Evolutionary conservation across 2,329 filamentous ascomycete species (phyloP).

Genomic region (Fusarium nodosum): DNA sequence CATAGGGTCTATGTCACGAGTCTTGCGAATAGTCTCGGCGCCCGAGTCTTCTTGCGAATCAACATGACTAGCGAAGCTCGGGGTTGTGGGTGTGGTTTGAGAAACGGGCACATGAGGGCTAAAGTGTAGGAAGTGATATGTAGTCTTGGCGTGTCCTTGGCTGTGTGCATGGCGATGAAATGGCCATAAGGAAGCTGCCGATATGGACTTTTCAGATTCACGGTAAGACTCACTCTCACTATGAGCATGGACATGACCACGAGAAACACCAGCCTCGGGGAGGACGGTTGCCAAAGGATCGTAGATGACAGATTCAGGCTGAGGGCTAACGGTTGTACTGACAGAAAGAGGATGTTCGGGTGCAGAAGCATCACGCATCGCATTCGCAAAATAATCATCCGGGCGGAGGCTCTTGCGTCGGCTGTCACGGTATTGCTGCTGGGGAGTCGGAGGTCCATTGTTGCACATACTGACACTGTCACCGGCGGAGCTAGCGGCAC

Average conservation of each 20-base stretch:
- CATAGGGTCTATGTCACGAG: slow-evolving; percentile 57
- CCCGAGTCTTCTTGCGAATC: slow-evolving; percentile 60
- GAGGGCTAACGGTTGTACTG: slow-evolving; percentile 45
- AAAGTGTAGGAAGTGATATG: slow-evolving; percentile 58
- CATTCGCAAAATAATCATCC: slow-evolving; percentile 67
- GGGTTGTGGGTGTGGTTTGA: slow-evolving; percentile 54
- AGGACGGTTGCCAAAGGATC: slow-evolving; percentile 59
- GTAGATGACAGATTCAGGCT: slow-evolving; percentile 52
- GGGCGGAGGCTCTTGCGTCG: slow-evolving; percentile 67
- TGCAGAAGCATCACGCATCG: slow-evolving; percentile 53
- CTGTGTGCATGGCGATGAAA: slow-evolving; percentile 58
- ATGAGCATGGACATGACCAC: slow-evolving; percentile 46
- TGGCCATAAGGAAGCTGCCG: slow-evolving; percentile 49
- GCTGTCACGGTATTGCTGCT: slow-evolving; percentile 62
- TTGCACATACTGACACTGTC: slow-evolving; percentile 65
- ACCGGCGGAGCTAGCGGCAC: slow-evolving; percentile 73
- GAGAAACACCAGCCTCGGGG: slow-evolving; percentile 48
- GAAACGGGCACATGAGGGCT: slow-evolving; percentile 45
- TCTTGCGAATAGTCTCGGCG: slow-evolving; percentile 54
- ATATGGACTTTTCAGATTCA: slow-evolving; percentile 44
- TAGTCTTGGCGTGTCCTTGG: slow-evolving; percentile 59
- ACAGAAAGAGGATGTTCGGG: slow-evolving; percentile 47
- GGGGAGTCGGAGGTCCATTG: slow-evolving; percentile 63
- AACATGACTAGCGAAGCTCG: slow-evolving; percentile 53
- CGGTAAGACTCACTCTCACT: slow-evolving; percentile 47